These are phyloP conservation scores for Calonectria multiphialidica DNA, from an alignment of 2,329 filamentous ascomycete genomes.

Conservation along the genomic window DNA sequence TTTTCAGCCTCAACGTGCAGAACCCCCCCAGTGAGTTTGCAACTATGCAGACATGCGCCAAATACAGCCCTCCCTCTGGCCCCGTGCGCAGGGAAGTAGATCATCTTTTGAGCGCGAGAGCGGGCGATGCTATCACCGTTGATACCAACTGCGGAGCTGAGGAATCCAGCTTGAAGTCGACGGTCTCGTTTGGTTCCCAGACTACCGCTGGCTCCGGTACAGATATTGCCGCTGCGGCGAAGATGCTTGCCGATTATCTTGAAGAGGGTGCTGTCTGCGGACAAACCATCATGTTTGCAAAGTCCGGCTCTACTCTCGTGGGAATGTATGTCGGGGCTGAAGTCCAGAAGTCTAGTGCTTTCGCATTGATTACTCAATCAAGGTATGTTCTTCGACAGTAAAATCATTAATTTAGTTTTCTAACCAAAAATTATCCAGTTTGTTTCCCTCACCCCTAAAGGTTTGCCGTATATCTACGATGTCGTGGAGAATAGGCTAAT, in stretches of 20 bases:
- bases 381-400: slow-evolving; percentile 11
- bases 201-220: slow-evolving; percentile 26
- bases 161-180: slow-evolving; percentile 29
- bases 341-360: slow-evolving; percentile 38
- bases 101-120: background rate
- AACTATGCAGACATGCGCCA: slow-evolving; percentile 38
- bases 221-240: slow-evolving; percentile 25
- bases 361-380: slow-evolving; percentile 27
- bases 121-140: background rate
- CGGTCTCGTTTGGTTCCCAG: slow-evolving; percentile 16
- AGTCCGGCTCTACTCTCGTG: slow-evolving; percentile 36
- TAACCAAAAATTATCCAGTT: slow-evolving; percentile 17
- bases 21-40: slow-evolving; percentile 39
- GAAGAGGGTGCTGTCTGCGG: slow-evolving; percentile 34
- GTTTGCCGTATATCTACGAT: background rate
- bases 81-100: slow-evolving; percentile 19
- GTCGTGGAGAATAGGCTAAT: background rate
- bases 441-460: background rate
- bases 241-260: slow-evolving; percentile 36
- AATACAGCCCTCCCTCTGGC: slow-evolving; percentile 17
- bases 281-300: slow-evolving; percentile 40
- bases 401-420: background rate
- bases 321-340: slow-evolving; percentile 40
- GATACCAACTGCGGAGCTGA: slow-evolving; percentile 38
- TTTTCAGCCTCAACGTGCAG: slow-evolving; percentile 39